Base-by-base conservation (phyloP, 768 basidiomycete genomes). In the Boletus pseudo-olivaceus region DNA sequence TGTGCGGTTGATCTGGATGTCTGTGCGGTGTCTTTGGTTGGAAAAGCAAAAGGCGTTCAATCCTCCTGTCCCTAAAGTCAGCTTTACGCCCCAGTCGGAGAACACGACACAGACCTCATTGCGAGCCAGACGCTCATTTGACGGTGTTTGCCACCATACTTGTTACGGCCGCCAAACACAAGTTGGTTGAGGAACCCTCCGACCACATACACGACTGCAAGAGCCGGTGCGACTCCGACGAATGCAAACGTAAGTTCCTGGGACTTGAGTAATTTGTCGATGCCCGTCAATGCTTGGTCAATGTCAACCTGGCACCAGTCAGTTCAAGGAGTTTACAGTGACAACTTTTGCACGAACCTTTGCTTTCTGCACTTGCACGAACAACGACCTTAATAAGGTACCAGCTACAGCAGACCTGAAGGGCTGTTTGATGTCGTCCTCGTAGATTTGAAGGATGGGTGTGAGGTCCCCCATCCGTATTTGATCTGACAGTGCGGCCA, bases 211-310 rank as follows among this genome's bases (percentile, higher is more conserved):
- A 94, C 80, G 33, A 98, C 74, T 5, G 87, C 82, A 46, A 98
- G 72, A 0, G 89, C 87, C 9, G 96, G 96, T 0, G 96, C 94
- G 15, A 98, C 88, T 59, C 95, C 95, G 55, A 98, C 93, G 64
- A 98, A 98, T 6, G 90, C 96, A 63, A 99, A 99, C 1, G 93
- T 97, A 41, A 97, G 76, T 66, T 96, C 92, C 72, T 97, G 94
- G 1, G 92, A 95, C 60, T 88, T 92, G 58, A 98, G 84, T 51
- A 98, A 76, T 65, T 88, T 93, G 70, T 98, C 96, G 60, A 98
- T 94, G 7, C 95, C 95, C 9, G 84, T 76, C 39, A 98, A 76
- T 0, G 94, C 88, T 70, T 95, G 85, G 58, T 95, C 90, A 49
- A 97, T 84, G 69, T 98, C 96, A 54, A 95, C 92, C 90, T 93